phyloP scores from a whole-genome alignment of 306 rosid species.

The Fragaria nilgerrensis region DNA sequence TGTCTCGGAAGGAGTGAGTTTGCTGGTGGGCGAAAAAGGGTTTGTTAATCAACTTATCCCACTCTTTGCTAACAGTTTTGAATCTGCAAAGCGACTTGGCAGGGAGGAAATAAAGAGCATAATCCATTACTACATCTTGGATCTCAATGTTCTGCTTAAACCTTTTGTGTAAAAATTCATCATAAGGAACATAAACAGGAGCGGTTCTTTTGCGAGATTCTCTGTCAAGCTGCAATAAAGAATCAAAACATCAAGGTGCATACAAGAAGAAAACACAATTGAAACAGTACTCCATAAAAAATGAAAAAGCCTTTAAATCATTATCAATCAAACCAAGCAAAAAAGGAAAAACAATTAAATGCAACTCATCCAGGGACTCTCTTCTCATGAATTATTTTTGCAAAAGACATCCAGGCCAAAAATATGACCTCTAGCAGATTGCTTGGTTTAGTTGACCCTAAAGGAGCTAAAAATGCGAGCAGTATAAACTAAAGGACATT shows the following conservation, averaged over 20 bases:
- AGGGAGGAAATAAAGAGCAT: constrained; percentile 31
- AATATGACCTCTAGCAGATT: background rate
- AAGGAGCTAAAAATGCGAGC: background rate
- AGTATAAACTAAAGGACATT: background rate
- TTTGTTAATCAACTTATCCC: constrained; percentile 30
- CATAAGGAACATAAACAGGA: background rate
- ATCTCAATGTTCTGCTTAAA: constrained; percentile 1
- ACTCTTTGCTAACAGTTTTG: constrained; percentile 33
- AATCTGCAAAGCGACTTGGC: constrained; percentile 43
- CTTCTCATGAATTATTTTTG: background rate
- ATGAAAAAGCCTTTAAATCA: background rate
- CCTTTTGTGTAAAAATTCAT: background rate
- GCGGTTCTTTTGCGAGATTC: background rate
- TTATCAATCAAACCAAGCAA: background rate
- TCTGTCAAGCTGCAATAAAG: constrained; percentile 22
- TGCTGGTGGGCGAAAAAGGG: constrained; percentile 34
- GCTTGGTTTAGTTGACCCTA: background rate
- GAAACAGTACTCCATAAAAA: background rate
- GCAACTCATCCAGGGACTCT: background rate
- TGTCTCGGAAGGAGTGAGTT: constrained; percentile 16
- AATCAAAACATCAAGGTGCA: constrained; percentile 1
- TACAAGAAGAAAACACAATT: background rate
- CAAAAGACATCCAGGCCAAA: background rate
- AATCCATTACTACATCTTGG: constrained; percentile 15
- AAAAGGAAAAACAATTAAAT: background rate